Conservation (phyloP, 2,329 filamentous ascomycete species). For the Penicillium sp. region DNA sequence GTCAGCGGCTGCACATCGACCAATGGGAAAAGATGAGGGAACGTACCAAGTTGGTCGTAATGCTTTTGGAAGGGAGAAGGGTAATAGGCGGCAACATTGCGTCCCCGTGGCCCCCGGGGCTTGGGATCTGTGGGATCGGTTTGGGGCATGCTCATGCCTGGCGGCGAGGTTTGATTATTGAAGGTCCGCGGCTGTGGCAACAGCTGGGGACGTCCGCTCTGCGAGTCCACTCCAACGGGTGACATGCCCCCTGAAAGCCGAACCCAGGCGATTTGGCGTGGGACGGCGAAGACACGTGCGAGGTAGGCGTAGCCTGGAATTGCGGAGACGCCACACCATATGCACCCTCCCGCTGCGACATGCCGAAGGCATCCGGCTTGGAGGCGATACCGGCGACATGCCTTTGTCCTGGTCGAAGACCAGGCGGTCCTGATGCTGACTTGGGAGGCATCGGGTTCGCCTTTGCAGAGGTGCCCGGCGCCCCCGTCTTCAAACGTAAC, state of each 20-base stretch:
- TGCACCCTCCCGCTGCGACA: constrained; percentile 50
- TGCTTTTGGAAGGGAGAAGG: constrained; percentile 88
- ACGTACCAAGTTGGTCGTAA: constrained; percentile 91
- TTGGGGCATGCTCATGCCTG: constrained; percentile 36
- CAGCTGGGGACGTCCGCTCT: constrained; percentile 50
- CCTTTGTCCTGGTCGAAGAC: constrained; percentile 70
- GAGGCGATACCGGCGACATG: constrained; percentile 73
- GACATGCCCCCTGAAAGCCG: constrained; percentile 59
- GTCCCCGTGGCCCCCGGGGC: constrained; percentile 30
- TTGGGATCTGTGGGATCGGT: constrained; percentile 38
- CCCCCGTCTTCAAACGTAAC: constrained; percentile 86
- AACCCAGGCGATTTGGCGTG: constrained; percentile 63
- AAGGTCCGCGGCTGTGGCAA: constrained; percentile 37
- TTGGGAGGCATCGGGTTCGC: constrained; percentile 65
- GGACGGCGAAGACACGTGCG: constrained; percentile 68
- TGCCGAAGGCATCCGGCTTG: constrained; percentile 53
- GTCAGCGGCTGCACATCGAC: constrained; percentile 5
- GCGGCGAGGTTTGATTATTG: constrained; percentile 33
- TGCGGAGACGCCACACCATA: constrained; percentile 61
- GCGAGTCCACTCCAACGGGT: constrained; percentile 58
- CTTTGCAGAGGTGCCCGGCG: constrained; percentile 68
- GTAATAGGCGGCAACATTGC: constrained; percentile 62
- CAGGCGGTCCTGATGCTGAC: constrained; percentile 73
- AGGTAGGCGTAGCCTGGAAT: constrained; percentile 77
- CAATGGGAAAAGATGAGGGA: constrained; percentile 47